phyloP scores from a whole-genome alignment of 83 land plant genomes.

The Diphasiastrum complanatum region DNA sequence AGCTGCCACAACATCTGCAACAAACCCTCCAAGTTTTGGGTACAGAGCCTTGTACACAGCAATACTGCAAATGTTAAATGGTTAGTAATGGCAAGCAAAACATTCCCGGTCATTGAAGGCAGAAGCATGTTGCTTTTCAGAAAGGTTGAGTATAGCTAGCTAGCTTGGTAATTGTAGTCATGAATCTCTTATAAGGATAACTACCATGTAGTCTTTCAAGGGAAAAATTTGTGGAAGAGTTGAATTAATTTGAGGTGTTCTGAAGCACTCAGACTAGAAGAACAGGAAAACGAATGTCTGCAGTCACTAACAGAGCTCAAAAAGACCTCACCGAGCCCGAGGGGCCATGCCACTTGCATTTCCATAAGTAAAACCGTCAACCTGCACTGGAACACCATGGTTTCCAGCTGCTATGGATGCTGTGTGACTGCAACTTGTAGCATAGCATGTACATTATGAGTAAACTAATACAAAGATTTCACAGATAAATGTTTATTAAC shows the following conservation, averaged over 20 bases:
- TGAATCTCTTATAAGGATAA: too few relatives aligned
- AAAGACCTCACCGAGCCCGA: conserved; percentile 60
- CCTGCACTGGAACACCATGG: conserved; percentile 68
- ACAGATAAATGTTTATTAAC: not conserved
- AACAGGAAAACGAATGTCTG: conserved; percentile 4
- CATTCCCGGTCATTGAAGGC: conserved; percentile 11
- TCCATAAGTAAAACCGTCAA: conserved; percentile 65
- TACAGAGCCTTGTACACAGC: conserved; percentile 96
- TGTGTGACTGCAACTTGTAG: conserved; percentile 62
- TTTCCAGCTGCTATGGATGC: conserved; percentile 94
- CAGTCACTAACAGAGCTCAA: not conserved
- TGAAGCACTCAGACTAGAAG: not conserved
- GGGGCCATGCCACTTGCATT: conserved; percentile 99
- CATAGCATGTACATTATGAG: not conserved
- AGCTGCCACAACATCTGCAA: conserved; percentile 96
- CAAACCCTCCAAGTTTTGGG: conserved; percentile 81
- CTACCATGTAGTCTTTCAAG: too few relatives aligned
- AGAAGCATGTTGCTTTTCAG: conserved; percentile 1
- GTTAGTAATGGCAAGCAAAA: not conserved
- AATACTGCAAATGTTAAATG: conserved; percentile 42
- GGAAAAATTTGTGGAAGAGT: too few relatives aligned
- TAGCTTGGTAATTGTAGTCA: too few relatives aligned
- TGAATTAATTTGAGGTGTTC: too few relatives aligned
- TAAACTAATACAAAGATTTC: not conserved
- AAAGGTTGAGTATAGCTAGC: not conserved